Conservation (phyloP, 164 flowering plant species). For the Aristolochia californica region DNA sequence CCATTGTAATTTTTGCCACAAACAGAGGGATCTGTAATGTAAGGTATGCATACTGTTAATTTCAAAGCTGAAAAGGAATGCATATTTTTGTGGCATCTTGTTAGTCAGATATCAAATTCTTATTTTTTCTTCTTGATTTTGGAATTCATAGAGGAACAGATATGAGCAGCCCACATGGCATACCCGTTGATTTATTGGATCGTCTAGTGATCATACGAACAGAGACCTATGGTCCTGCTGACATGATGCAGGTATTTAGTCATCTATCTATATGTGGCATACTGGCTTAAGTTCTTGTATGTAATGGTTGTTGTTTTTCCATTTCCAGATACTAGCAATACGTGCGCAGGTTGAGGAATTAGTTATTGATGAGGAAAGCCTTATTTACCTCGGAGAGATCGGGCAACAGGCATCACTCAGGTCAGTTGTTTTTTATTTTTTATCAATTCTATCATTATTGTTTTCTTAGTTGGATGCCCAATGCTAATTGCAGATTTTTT, state of each 20-base stretch:
- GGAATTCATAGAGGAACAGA: constrained; percentile 77
- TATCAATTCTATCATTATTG: not conserved
- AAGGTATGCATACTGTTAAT: constrained; percentile 31
- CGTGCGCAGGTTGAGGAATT: constrained; percentile 91
- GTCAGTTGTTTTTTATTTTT: constrained; percentile 16
- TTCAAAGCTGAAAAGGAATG: not conserved
- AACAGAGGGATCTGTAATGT: constrained; percentile 93
- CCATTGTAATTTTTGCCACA: constrained; percentile 92
- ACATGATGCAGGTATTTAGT: constrained; percentile 76
- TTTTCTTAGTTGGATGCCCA: not conserved
- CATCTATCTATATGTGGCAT: not conserved
- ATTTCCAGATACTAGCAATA: constrained; percentile 70
- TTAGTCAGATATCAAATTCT: not conserved
- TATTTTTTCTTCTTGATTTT: not conserved
- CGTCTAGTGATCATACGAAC: constrained; percentile 78
- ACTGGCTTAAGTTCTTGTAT: not conserved
- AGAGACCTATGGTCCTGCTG: constrained; percentile 79
- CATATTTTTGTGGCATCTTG: not conserved
- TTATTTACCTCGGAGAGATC: constrained; percentile 78
- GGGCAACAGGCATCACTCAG: constrained; percentile 86
- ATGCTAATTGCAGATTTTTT: not conserved
- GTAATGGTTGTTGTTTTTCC: constrained; percentile 4
- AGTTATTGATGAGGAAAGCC: constrained; percentile 73
- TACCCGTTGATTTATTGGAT: constrained; percentile 93
- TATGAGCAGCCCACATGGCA: constrained; percentile 88